Base-by-base conservation (phyloP, 2,329 filamentous ascomycete genomes). In the Gaeumannomyces sp. region DNA sequence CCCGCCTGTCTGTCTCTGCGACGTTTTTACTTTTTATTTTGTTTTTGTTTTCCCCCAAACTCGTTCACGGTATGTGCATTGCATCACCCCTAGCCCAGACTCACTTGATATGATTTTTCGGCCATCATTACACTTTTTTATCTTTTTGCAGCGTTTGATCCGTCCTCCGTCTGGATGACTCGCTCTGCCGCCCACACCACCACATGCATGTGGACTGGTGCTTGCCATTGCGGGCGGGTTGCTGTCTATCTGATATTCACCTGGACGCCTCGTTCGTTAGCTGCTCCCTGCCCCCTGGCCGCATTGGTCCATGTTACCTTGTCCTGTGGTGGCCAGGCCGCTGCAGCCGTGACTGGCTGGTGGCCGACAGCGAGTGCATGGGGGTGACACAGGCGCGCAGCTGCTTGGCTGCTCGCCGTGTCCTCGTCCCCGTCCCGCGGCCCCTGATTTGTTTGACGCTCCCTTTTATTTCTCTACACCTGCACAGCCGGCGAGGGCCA, bases 21-120 rank as follows among this genome's bases (percentile, higher is more conserved):
- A 31, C 25, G 25, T 63, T 59, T 57, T 19, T 53, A 22, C 59
- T 60, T 62, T 25, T 11, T 63, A 19, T 57, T 61, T 61, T 50
- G n/a, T n/a, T 61, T 5, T 10, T 13, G 4, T 28, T 19, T 2
- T 35, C 19, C n/a, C 10, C 61, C 31, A 16, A 63, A 59, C 60
- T 62, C 58, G 25, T 28, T 53, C 53, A 58, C 25, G 22, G 45
- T 53, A 53, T 53, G 45, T 53, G 19, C 22, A 53, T 25, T 53
- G 45, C 45, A 53, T 53, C 45, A 53, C 19, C 2, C 45, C 45
- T 10, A 22, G 45, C 22, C 45, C 22, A n/a, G 19, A 53, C n/a
- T 1, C 45, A 8, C 45, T n/a, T 50, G 45, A 22, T 8, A 50
- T 50, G 19, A 3, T 6, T 50, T n/a, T 50, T n/a, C 19, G 19